Conservation (phyloP, 371 early-diverging fungal species). For the Encephalitozoon hellem region DNA sequence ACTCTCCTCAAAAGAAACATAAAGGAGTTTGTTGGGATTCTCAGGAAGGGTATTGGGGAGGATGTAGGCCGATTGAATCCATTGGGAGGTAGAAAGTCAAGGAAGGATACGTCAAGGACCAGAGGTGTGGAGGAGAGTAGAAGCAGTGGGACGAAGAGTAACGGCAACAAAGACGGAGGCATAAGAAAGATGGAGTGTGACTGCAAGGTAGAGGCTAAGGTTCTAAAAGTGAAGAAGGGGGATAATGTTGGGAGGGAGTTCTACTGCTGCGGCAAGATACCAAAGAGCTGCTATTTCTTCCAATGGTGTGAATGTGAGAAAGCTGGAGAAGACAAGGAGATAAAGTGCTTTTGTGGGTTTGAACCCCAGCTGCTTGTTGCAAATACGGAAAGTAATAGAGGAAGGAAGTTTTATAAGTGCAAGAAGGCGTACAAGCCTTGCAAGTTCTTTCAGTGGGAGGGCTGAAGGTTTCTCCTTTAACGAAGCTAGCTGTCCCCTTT, state of each 20-base stretch:
- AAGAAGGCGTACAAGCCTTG: conserved; percentile 59
- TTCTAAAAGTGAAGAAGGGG: conserved; percentile 62
- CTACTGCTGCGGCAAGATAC: conserved; percentile 60
- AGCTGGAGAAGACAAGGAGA: neutral
- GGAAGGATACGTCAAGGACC: neutral
- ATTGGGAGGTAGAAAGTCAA: neutral
- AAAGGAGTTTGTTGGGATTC: conserved; percentile 65
- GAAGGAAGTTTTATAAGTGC: conserved; percentile 58
- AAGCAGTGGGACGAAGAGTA: neutral
- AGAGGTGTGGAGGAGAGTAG: neutral
- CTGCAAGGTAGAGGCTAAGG: conserved; percentile 62
- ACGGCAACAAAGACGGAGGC: neutral
- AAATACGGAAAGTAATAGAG: conserved; percentile 55
- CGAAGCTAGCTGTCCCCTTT: neutral
- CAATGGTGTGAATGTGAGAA: conserved; percentile 41
- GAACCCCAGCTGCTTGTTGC: conserved; percentile 43
- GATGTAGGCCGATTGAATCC: neutral
- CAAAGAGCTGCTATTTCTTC: conserved; percentile 58
- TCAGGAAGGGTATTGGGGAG: conserved; percentile 20
- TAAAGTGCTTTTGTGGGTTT: conserved; percentile 58
- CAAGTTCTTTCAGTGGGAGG: conserved; percentile 60
- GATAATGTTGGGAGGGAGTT: conserved; percentile 64
- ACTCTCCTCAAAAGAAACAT: conserved; percentile 65
- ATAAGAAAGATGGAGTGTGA: conserved; percentile 59
- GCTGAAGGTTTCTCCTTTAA: conserved; percentile 15